Conservation (phyloP, 176 grass and related monocot genomes). For the Pontederia paniculata region DNA sequence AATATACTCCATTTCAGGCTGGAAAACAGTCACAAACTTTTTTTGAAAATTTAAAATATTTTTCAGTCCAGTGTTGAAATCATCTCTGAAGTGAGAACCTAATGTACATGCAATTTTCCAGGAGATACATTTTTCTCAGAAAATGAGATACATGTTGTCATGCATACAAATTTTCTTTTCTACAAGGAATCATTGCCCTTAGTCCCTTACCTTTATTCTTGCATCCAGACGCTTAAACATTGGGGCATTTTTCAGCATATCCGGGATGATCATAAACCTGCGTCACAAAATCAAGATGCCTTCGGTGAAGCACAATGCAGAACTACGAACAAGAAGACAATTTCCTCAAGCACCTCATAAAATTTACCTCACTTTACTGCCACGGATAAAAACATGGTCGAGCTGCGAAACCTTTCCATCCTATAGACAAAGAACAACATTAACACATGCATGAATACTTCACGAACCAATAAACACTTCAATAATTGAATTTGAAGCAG, state of each 20-base stretch:
- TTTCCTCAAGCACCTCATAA: not conserved
- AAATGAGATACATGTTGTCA: not conserved
- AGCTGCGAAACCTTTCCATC: conserved; percentile 65
- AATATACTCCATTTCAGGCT: no score
- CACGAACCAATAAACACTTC: not conserved
- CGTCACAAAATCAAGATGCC: no score
- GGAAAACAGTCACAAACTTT: no score
- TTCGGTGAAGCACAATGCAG: no score
- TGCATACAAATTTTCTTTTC: not conserved
- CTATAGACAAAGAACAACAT: conserved; percentile 8
- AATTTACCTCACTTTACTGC: conserved; percentile 51
- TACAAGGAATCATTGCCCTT: not conserved
- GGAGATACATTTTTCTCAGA: not conserved
- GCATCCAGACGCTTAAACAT: conserved; percentile 60
- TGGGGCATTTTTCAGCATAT: conserved; percentile 71
- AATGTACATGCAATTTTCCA: no score
- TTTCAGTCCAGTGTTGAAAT: not conserved
- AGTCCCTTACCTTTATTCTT: conserved; percentile 33
- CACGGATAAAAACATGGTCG: conserved; percentile 50
- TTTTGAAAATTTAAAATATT: no score
- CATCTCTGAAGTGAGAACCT: not conserved
- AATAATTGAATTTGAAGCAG: not conserved
- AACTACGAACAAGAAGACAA: no score
- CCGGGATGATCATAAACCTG: conserved; percentile 64
- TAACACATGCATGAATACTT: not conserved